phyloP scores from a whole-genome alignment of 805 yeast genomes.

The Metschnikowia vanudenii region DNA sequence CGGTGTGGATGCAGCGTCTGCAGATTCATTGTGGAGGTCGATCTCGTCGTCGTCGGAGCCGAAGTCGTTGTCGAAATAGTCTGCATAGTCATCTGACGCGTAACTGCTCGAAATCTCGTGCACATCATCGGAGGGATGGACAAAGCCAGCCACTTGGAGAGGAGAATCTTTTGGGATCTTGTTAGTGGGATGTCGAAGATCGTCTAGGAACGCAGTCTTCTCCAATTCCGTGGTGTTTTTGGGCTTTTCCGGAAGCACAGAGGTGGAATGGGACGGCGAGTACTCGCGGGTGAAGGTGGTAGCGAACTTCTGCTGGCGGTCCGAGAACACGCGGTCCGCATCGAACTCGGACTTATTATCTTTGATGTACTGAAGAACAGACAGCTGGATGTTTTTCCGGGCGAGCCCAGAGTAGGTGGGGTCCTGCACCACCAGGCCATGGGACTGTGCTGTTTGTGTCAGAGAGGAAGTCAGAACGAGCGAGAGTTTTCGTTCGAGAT shows the following conservation, averaged over 20 bases:
- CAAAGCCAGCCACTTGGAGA: background rate
- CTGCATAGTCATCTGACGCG: constrained; percentile 5
- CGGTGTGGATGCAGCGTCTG: background rate
- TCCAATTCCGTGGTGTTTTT: background rate
- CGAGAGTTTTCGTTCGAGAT: constrained; percentile 37
- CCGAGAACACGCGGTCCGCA: constrained; percentile 38
- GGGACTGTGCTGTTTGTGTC: constrained; percentile 24
- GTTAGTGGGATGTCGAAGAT: background rate
- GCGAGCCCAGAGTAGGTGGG: constrained; percentile 24
- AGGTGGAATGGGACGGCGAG: constrained; percentile 11
- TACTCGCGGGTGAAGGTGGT: constrained; percentile 31
- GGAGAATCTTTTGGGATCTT: too few species aligned
- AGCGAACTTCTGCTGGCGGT: constrained; percentile 33
- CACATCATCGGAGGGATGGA: background rate
- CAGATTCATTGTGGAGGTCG: constrained; percentile 10
- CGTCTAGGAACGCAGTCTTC: background rate
- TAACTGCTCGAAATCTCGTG: background rate
- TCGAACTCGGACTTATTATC: constrained; percentile 26
- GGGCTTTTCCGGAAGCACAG: constrained; percentile 1
- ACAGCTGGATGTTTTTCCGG: constrained; percentile 29
- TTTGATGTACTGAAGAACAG: constrained; percentile 36
- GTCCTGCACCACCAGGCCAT: constrained; percentile 23
- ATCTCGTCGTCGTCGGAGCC: constrained; percentile 10
- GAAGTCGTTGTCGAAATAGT: constrained; percentile 9
- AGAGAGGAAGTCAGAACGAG: constrained; percentile 30